phyloP scores from a whole-genome alignment of 768 basidiomycete genomes.

The Suillus variegatus region DNA sequence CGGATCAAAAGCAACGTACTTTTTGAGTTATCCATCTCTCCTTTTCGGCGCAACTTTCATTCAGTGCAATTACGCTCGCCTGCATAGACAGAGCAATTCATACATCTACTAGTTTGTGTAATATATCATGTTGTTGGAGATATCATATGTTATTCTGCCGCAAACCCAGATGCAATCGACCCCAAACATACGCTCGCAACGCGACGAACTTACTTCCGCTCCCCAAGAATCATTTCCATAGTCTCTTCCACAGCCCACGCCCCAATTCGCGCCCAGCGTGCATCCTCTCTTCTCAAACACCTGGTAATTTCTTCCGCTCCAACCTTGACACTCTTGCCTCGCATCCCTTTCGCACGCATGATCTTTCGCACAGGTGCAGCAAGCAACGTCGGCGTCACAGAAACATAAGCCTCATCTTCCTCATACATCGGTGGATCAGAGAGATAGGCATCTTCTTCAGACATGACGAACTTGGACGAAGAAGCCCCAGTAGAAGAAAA shows the following conservation, averaged over 20 bases:
- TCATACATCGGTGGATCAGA: conserved; percentile 66
- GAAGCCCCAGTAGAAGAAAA: conserved; percentile 29
- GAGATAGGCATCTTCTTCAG: conserved; percentile 38
- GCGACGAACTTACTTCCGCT: neutral
- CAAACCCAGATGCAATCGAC: neutral
- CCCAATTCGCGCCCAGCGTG: conserved; percentile 65
- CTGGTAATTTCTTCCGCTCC: conserved; percentile 42
- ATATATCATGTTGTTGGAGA: neutral
- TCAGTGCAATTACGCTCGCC: conserved; percentile 82
- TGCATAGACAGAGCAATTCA: conserved; percentile 13
- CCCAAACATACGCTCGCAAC: neutral
- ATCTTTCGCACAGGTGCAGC: conserved; percentile 47
- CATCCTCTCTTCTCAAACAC: conserved; percentile 52
- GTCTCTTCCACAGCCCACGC: conserved; percentile 67
- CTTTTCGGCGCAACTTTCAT: conserved; percentile 62
- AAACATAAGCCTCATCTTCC: conserved; percentile 67
- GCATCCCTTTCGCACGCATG: conserved; percentile 38
- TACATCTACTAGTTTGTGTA: neutral
- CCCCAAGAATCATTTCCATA: conserved; percentile 35
- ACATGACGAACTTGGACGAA: conserved; percentile 31
- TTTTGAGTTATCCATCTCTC: conserved; percentile 51
- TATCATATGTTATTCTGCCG: neutral
- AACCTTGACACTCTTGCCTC: conserved; percentile 9
- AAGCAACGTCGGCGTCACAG: conserved; percentile 56
- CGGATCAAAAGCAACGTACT: conserved; percentile 78